Evolutionary conservation across 257 asterid genomes (phyloP).

Genomic region (Solanum neorickii): DNA sequence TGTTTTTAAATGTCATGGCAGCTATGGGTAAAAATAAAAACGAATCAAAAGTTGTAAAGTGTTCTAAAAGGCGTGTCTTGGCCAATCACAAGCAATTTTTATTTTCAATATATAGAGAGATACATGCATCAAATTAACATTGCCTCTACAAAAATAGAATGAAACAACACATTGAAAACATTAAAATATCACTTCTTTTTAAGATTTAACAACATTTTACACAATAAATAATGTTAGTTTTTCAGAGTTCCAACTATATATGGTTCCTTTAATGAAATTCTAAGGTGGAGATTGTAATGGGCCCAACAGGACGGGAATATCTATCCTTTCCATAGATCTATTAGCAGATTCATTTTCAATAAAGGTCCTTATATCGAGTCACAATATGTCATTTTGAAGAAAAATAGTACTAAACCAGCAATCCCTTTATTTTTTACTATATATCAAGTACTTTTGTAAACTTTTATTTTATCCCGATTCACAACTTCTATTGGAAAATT

Average conservation of each 20-base stretch:
- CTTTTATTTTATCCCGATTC: neutral
- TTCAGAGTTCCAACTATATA: neutral
- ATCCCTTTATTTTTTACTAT: neutral
- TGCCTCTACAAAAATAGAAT: neutral
- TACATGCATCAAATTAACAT: neutral
- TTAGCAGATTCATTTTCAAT: neutral
- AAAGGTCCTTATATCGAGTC: neutral
- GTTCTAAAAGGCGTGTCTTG: neutral
- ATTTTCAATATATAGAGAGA: neutral
- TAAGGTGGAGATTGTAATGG: neutral
- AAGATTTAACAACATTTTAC: neutral
- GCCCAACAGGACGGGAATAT: neutral
- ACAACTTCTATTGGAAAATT: neutral
- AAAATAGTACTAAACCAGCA: neutral
- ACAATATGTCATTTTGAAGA: neutral
- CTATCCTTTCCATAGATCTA: neutral
- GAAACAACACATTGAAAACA: neutral
- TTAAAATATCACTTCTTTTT: neutral
- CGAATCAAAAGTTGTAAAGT: neutral
- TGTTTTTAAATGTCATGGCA: neutral
- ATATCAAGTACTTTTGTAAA: neutral
- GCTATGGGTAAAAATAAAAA: neutral
- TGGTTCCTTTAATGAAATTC: too few species aligned
- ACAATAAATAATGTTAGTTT: neutral
- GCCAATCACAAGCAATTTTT: neutral